Percentiles rank a stretch among this genome's conserved stretches.
Conservation (phyloP, 176 grass and related monocot genomes). For the Triticum dicoccoides region DNA sequence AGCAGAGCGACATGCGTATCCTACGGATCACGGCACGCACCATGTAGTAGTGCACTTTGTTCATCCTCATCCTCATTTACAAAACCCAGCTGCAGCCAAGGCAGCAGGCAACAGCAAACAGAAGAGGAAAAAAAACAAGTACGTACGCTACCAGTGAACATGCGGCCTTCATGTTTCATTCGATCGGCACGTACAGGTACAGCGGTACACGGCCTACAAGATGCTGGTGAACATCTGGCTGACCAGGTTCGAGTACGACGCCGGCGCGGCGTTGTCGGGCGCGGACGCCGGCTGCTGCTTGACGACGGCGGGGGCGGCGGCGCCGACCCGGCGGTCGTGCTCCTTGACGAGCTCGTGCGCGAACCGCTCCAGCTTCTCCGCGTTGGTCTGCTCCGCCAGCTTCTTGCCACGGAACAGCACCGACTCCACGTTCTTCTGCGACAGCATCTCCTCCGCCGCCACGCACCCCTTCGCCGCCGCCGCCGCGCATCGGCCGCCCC, state of each 20-base stretch:
- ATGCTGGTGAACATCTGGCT: constrained; percentile 75
- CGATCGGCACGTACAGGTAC: not conserved
- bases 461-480: not conserved
- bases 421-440: constrained; percentile 78
- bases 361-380: constrained; percentile 77
- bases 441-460: constrained; percentile 66
- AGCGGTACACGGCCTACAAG: constrained; percentile 28
- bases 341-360: constrained; percentile 78
- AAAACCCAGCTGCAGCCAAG: not conserved
- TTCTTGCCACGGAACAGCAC: constrained; percentile 76
- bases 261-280: not conserved
- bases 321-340: constrained; percentile 42
- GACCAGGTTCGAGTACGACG: constrained; percentile 73
- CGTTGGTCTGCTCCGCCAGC: constrained; percentile 74
- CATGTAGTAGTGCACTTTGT: not conserved
- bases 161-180: not conserved
- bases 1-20: not conserved
- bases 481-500: not conserved
- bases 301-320: constrained; percentile 23
- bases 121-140: not conserved
- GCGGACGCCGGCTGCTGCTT: constrained; percentile 18
- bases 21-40: constrained; percentile 1
- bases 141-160: not conserved
- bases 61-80: constrained; percentile 38
- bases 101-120: not conserved